Evolutionary conservation across 2,329 filamentous ascomycete species (phyloP).

Genomic region (Alternaria ethzedia): DNA sequence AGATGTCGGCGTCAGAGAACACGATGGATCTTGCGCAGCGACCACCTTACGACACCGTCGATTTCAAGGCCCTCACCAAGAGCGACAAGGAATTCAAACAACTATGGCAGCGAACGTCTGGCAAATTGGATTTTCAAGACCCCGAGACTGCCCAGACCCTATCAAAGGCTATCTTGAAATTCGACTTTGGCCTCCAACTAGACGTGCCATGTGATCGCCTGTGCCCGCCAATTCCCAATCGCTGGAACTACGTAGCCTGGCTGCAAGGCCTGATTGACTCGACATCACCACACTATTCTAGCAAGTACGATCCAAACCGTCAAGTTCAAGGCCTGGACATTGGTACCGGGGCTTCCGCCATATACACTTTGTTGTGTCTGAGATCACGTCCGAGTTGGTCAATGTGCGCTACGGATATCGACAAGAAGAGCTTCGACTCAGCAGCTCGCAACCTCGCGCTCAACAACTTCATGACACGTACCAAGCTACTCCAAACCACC

Average conservation of each 20-base stretch:
- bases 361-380: conserved; percentile 86
- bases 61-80: conserved; percentile 67
- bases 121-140: conserved; percentile 80
- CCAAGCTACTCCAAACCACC: conserved; percentile 66
- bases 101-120: conserved; percentile 53
- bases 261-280: conserved; percentile 81
- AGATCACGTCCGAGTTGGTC: conserved; percentile 70
- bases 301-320: conserved; percentile 57
- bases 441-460: conserved; percentile 70
- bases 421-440: conserved; percentile 69
- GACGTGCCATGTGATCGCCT: conserved; percentile 78
- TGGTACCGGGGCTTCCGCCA: conserved; percentile 88
- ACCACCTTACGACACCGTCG: conserved; percentile 61
- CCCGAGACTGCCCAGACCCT: conserved; percentile 76
- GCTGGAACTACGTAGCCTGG: conserved; percentile 92
- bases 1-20: neutral
- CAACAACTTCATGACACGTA: conserved; percentile 70
- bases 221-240: conserved; percentile 77
- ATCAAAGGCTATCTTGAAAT: conserved; percentile 76
- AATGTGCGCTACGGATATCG: conserved; percentile 68
- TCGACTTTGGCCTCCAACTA: conserved; percentile 75
- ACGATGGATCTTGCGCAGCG: conserved; percentile 35
- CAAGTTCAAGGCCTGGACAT: conserved; percentile 77
- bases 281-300: conserved; percentile 57
- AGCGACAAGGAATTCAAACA: conserved; percentile 66